phyloP scores from a whole-genome alignment of 495 filamentous ascomycete genomes.

The Podospora didyma region DNA sequence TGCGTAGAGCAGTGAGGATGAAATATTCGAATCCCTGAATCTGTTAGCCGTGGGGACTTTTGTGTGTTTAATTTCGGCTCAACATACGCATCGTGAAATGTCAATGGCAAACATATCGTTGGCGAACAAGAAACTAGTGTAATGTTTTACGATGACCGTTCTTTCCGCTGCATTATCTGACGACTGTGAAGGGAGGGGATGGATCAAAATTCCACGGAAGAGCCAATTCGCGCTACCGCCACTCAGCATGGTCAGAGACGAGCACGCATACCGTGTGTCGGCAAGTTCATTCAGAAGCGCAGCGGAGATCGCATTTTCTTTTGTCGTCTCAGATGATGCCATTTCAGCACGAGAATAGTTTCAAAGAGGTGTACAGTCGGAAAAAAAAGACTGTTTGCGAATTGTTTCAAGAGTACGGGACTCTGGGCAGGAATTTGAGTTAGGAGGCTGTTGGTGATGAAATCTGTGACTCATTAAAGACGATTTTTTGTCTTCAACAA shows the following conservation, averaged over 20 bases:
- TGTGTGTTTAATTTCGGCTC: background rate
- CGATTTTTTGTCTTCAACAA: no score
- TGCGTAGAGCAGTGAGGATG: conserved; percentile 9
- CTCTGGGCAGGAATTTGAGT: no score
- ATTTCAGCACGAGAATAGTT: background rate
- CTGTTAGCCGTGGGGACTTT: no score
- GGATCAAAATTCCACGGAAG: conserved; percentile 40
- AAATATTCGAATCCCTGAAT: conserved; percentile 11
- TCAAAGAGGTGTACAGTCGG: no score
- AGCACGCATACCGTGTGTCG: conserved; percentile 42
- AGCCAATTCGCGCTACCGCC: conserved; percentile 54
- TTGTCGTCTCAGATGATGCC: background rate
- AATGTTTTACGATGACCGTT: conserved; percentile 48
- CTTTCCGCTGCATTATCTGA: background rate
- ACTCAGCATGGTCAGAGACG: conserved; percentile 37
- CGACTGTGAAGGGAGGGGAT: conserved; percentile 12
- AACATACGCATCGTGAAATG: conserved; percentile 42
- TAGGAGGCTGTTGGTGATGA: no score
- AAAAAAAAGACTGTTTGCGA: no score
- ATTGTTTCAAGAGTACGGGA: no score
- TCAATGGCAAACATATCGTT: conserved; percentile 42
- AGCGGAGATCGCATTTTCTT: background rate
- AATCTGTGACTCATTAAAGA: no score
- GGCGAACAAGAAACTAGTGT: conserved; percentile 37
- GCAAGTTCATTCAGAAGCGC: background rate